These are phyloP conservation scores for Cynara cardunculus DNA, from an alignment of 129 eudicot species.

Conservation along the genomic window DNA sequence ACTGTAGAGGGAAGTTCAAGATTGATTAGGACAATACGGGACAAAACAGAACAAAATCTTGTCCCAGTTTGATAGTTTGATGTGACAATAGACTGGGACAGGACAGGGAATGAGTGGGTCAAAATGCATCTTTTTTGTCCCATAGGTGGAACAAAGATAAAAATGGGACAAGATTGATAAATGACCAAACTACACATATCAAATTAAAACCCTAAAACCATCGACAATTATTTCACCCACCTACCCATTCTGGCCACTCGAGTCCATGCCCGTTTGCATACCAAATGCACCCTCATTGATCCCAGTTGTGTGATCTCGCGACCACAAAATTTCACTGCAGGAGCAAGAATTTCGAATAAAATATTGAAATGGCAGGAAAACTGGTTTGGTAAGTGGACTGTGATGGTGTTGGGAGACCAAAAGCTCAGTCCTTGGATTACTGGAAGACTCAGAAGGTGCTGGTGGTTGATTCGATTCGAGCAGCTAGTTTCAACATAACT, in stretches of 20 bases:
- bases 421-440: neutral
- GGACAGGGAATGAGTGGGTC: neutral
- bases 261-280: neutral
- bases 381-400: neutral
- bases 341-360: neutral
- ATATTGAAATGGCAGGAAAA: neutral
- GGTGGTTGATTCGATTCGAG: too few species aligned
- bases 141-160: neutral
- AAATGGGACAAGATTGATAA: neutral
- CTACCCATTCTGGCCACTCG: neutral
- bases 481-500: neutral
- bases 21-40: too few species aligned
- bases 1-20: neutral
- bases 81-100: too few species aligned
- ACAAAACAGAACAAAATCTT: neutral
- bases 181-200: neutral
- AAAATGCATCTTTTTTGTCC: neutral
- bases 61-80: too few species aligned
- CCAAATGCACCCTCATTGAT: neutral
- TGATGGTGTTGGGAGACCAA: neutral
- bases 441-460: neutral
- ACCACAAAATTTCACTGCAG: neutral
- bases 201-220: neutral
- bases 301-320: neutral
- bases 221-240: neutral